Evolutionary conservation across 139 green algal genomes (phyloP).

Genomic region (Tetratostichococcus sp.): DNA sequence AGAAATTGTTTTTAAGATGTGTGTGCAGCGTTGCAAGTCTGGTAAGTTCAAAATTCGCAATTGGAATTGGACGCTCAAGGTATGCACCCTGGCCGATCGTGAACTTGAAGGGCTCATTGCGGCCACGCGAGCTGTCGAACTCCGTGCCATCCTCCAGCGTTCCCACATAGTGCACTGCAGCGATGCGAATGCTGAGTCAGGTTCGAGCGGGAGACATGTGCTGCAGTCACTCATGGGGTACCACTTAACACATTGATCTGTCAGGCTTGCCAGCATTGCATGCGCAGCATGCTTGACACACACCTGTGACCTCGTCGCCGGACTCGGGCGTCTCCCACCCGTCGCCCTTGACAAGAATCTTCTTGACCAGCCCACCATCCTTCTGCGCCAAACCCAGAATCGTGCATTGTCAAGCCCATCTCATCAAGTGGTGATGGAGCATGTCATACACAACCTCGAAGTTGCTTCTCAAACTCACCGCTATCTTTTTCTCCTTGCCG

Average conservation of each 20-base stretch:
- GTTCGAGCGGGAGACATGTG: too few species aligned
- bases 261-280: too few species aligned
- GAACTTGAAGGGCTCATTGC: constrained; percentile 86
- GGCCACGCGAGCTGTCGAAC: constrained; percentile 90
- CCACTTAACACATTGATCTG: too few species aligned
- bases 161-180: constrained; percentile 93
- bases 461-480: constrained; percentile 23
- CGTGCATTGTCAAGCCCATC: too few species aligned
- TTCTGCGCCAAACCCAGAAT: too few species aligned
- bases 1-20: too few species aligned
- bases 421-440: too few species aligned
- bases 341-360: constrained; percentile 63
- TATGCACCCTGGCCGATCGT: constrained; percentile 61
- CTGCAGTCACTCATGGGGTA: too few species aligned
- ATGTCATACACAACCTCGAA: too few species aligned
- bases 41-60: too few species aligned
- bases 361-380: constrained; percentile 84
- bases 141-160: constrained; percentile 87
- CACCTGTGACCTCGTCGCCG: constrained; percentile 74
- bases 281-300: too few species aligned
- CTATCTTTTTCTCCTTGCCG: constrained; percentile 27
- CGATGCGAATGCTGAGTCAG: background rate
- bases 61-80: too few species aligned
- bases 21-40: background rate
- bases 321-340: constrained; percentile 81